Conservation (phyloP, 495 filamentous ascomycete genomes). For the Daldinia bambusicola region DNA sequence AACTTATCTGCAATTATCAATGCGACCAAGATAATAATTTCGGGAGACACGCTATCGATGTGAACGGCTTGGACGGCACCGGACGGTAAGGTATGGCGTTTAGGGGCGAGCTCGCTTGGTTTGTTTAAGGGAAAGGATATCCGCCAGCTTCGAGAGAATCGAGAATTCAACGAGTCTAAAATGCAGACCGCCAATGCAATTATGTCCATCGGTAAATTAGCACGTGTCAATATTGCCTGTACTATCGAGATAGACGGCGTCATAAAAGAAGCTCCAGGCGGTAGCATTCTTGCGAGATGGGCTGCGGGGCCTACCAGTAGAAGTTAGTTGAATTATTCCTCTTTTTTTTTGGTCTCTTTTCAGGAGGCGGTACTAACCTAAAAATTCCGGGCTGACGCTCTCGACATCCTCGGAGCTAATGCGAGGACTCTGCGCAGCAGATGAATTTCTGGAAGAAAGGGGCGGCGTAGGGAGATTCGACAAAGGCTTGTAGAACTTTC, state of each 20-base stretch:
- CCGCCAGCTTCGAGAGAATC: conserved; percentile 65
- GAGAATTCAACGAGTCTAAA: conserved; percentile 64
- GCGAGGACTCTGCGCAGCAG: conserved; percentile 53
- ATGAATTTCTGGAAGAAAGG: conserved; percentile 58
- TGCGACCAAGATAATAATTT: conserved; percentile 62
- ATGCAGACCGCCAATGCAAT: conserved; percentile 65
- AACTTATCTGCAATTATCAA: conserved; percentile 65
- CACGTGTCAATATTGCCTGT: conserved; percentile 62
- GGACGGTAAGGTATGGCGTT: conserved; percentile 60
- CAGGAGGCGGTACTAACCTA: conserved; percentile 53
- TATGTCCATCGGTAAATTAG: conserved; percentile 60
- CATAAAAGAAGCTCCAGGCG: conserved; percentile 62
- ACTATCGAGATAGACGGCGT: conserved; percentile 60
- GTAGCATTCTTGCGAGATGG: conserved; percentile 65
- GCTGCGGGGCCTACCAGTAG: conserved; percentile 61
- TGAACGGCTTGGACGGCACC: conserved; percentile 54
- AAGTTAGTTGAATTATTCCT: conserved; percentile 24
- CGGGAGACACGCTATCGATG: conserved; percentile 64
- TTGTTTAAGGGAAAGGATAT: conserved; percentile 57
- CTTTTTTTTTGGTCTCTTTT: neutral
- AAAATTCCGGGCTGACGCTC: conserved; percentile 52
- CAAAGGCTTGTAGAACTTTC: conserved; percentile 66
- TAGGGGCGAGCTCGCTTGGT: conserved; percentile 38
- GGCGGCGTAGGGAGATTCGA: conserved; percentile 71
- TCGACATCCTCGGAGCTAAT: conserved; percentile 56